Evolutionary conservation across 371 early-diverging fungal genomes (phyloP), one percentile per base, ranked within the genome.

Genomic region (Massospora cicadina): DNA sequence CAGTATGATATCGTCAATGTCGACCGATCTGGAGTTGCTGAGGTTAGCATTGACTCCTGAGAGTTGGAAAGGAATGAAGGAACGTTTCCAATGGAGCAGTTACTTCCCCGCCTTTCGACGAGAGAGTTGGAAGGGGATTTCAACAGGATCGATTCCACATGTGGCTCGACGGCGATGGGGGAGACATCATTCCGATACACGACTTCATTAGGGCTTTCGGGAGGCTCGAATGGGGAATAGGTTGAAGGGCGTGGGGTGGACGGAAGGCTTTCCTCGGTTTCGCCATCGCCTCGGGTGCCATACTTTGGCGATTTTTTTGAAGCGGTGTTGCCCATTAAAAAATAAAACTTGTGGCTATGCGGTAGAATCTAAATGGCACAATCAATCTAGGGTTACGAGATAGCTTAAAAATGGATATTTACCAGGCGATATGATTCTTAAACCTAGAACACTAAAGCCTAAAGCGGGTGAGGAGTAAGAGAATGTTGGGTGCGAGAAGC

Each of bases 1-100:
- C 58, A 81, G 78, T 66, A 93, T 91, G 72, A 88, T 84, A 68
- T 91, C 91, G 75, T 95, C 93, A 29, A 95, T 74, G 66, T 88
- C 82, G 28, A 86, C 71, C 21, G 70, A 67, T 26, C 79, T 81
- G 17, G 68, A 12, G 10, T 27, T 26, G 43, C 17, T 43, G 43
- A 17, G 43, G 43, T 43, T 43, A 17, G 43, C 1, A 21, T 55
- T 13, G 54, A 17, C 25, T 63, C 55, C 55, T 54, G 12, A 2
- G 54, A 53, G 12, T 63, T 55, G 31, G 62, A 62, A n/a, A 31
- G 33, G 27, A 31, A 54, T 3, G 25, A 5, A 2, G 63, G 29
- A 24, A 55, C 23, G 17, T 23, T 23, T 17, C 32, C 30, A 1
- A 43, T 27, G 3, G 63, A 63, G 43, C 17, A 17, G 24, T 12